Conservation (phyloP, 2,329 filamentous ascomycete species). For the Paraphaeosphaeria minitans region DNA sequence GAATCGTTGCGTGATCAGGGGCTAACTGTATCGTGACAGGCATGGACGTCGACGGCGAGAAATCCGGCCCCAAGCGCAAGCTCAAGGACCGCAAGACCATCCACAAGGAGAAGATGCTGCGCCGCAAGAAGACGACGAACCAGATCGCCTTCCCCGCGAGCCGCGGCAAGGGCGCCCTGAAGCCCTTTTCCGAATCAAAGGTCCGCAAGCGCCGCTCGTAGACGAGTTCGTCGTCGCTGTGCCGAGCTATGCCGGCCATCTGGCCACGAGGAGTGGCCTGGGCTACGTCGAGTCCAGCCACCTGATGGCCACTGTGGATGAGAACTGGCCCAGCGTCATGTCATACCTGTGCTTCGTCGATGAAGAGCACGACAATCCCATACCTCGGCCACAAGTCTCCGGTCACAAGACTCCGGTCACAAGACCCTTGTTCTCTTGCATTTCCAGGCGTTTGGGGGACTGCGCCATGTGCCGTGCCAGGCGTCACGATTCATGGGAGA, state of each 20-base stretch:
- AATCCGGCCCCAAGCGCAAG: conserved; percentile 27
- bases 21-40: conserved; percentile 43
- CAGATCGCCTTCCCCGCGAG: conserved; percentile 45
- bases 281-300: too few relatives aligned
- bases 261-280: background rate
- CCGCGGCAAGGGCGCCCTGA: conserved; percentile 42
- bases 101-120: conserved; percentile 42
- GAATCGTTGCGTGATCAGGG: conserved; percentile 37
- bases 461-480: background rate
- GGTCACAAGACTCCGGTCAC: too few relatives aligned
- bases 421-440: background rate
- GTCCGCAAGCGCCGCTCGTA: conserved; percentile 36
- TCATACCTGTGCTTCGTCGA: too few relatives aligned
- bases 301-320: background rate
- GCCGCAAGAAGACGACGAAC: conserved; percentile 46
- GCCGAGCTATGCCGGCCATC: background rate
- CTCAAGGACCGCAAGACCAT: conserved; percentile 41
- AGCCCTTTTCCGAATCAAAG: conserved; percentile 38
- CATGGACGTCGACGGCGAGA: conserved; percentile 46
- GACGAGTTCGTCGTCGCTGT: conserved; percentile 1
- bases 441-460: conserved; percentile 7
- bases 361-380: too few relatives aligned
- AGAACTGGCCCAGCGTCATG: too few relatives aligned
- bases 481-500: conserved; percentile 3
- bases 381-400: too few relatives aligned